These are phyloP conservation scores for Balansia obtecta DNA, from an alignment of 2,329 filamentous ascomycete species.

Conservation along the genomic window DNA sequence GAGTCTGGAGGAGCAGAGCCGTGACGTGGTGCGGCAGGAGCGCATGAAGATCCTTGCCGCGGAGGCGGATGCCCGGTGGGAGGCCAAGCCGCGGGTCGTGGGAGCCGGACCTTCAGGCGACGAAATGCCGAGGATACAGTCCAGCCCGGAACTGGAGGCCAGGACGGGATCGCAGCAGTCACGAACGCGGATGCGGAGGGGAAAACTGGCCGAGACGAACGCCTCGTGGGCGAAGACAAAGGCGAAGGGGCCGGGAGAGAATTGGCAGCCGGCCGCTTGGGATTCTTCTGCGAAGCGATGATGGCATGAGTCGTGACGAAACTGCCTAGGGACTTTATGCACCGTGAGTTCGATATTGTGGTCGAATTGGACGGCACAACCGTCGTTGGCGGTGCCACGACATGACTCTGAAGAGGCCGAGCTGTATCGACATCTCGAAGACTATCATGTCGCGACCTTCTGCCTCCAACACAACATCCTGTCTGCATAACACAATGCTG, in stretches of 20 bases:
- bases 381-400: no score
- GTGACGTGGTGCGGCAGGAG: conserved; percentile 39
- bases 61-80: conserved; percentile 52
- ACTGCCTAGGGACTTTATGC: no score
- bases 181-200: neutral
- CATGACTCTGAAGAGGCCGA: no score
- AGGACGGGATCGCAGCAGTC: neutral
- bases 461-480: no score
- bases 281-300: conserved; percentile 23
- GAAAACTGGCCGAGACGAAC: conserved; percentile 9
- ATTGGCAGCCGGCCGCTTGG: conserved; percentile 58
- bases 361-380: no score
- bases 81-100: conserved; percentile 40
- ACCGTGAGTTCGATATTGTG: no score
- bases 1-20: conserved; percentile 41
- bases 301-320: neutral
- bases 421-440: no score
- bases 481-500: neutral
- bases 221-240: conserved; percentile 48
- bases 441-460: no score
- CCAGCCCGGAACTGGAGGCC: neutral
- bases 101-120: conserved; percentile 18
- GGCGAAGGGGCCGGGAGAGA: conserved; percentile 40
- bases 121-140: neutral
- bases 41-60: conserved; percentile 44